A percentile compares a stretch with the other conserved stretches of the same genome.
Evolutionary conservation across 495 filamentous ascomycete species (phyloP).

Genomic region (Penicillium longicatenatum): DNA sequence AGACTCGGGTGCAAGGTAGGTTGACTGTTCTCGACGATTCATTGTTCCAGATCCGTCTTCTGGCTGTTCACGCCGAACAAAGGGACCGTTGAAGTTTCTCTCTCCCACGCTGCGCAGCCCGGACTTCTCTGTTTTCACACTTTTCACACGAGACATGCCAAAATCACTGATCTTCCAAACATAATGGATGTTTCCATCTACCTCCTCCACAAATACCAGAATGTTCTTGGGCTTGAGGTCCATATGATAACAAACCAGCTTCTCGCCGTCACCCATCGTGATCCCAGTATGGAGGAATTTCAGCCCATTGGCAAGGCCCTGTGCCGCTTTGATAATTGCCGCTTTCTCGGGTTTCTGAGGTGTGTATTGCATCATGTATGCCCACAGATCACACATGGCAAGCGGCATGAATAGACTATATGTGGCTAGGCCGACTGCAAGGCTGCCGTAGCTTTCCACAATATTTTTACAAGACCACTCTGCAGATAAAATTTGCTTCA

Average conservation of each 20-base stretch:
- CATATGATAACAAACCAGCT: conserved; percentile 41
- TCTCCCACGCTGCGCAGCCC: conserved; percentile 14
- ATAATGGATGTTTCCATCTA: conserved; percentile 7
- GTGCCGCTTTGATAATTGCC: conserved; percentile 25
- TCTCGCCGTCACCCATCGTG: conserved; percentile 16
- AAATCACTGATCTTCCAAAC: conserved; percentile 45
- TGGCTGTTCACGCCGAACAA: not conserved
- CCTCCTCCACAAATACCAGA: conserved; percentile 31
- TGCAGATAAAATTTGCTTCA: conserved; percentile 33
- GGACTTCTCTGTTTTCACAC: conserved; percentile 9
- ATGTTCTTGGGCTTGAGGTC: conserved; percentile 41
- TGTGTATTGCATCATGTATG: conserved; percentile 29
- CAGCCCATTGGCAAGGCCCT: conserved; percentile 33
- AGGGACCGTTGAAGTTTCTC: conserved; percentile 7
- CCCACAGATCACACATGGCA: conserved; percentile 34
- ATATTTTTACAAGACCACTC: conserved; percentile 30
- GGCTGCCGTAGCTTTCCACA: conserved; percentile 32
- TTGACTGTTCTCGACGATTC: conserved; percentile 24
- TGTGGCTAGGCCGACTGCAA: conserved; percentile 25
- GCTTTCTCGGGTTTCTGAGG: conserved; percentile 17
- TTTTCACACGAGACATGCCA: conserved; percentile 39
- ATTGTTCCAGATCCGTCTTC: conserved; percentile 16
- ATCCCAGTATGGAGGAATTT: conserved; percentile 40
- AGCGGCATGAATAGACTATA: conserved; percentile 43
- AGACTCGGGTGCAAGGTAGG: conserved; percentile 38